These are phyloP conservation scores for Stephania yunnanensis DNA, from an alignment of 164 flowering plant genomes.

Conservation along the genomic window DNA sequence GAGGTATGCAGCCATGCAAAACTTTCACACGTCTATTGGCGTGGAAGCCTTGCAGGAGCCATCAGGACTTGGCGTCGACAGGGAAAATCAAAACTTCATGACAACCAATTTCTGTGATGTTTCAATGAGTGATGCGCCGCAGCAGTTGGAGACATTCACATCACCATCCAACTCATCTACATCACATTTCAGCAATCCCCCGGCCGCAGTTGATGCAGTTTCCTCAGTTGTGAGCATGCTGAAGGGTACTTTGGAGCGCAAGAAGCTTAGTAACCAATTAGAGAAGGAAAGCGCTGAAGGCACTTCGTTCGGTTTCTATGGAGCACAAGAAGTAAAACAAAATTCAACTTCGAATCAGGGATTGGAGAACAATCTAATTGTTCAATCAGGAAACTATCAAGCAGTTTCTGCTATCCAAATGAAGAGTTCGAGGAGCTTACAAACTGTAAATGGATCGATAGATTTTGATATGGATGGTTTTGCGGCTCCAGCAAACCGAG, in stretches of 20 bases:
- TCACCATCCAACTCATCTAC: constrained; percentile 61
- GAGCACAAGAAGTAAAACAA: constrained; percentile 26
- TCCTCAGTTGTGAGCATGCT: constrained; percentile 76
- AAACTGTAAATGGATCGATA: constrained; percentile 29
- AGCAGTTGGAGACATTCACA: constrained; percentile 38
- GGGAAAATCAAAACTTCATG: constrained; percentile 31
- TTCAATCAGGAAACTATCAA: constrained; percentile 23
- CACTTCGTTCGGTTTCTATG: constrained; percentile 29
- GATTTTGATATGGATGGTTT: constrained; percentile 38
- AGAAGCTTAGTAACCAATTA: constrained; percentile 36
- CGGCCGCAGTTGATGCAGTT: constrained; percentile 43
- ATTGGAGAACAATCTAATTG: constrained; percentile 20
- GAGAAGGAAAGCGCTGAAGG: constrained; percentile 39
- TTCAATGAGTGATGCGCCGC: constrained; percentile 32
- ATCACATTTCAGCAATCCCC: constrained; percentile 38
- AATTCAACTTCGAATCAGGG: constrained; percentile 24
- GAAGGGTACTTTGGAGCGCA: constrained; percentile 68
- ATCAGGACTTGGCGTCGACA: constrained; percentile 25
- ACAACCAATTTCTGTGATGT: constrained; percentile 31
- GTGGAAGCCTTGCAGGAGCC: constrained; percentile 35
- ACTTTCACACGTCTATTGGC: constrained; percentile 33
- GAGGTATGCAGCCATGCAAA: constrained; percentile 71
- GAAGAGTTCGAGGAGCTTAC: constrained; percentile 22
- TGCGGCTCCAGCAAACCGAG: constrained; percentile 32
- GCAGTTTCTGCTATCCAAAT: constrained; percentile 28